phyloP scores from a whole-genome alignment of 225 moss, liverwort and hornwort genomes.

The Sphagnum tenellum region DNA sequence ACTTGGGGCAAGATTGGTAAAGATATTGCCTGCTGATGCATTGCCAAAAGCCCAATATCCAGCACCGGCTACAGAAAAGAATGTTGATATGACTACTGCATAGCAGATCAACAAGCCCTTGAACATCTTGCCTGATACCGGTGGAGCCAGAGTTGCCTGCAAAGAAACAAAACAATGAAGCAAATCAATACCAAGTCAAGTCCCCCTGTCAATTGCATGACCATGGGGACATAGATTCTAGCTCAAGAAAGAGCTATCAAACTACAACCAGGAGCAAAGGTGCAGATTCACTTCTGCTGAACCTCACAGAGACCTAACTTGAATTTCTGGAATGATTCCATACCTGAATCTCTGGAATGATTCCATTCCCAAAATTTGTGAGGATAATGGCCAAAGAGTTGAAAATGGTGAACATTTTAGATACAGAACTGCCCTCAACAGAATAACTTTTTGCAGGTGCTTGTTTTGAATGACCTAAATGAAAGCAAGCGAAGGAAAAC shows the following conservation, averaged over 20 bases:
- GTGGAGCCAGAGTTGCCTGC: constrained; percentile 47
- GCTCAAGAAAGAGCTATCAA: not conserved
- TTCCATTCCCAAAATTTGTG: constrained; percentile 45
- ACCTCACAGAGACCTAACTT: no score
- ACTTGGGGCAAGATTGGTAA: constrained; percentile 34
- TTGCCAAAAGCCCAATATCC: constrained; percentile 49
- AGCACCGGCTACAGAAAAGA: constrained; percentile 21
- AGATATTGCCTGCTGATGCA: constrained; percentile 32
- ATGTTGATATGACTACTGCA: constrained; percentile 10
- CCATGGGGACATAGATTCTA: no score
- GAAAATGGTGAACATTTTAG: constrained; percentile 40
- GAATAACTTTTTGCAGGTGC: constrained; percentile 40
- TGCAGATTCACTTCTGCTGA: no score
- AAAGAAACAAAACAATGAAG: not conserved
- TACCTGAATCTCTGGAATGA: constrained; percentile 49
- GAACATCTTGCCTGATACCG: constrained; percentile 46
- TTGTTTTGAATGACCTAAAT: constrained; percentile 33
- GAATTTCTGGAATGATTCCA: not conserved
- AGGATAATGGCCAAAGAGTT: constrained; percentile 42
- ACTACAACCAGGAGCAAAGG: no score
- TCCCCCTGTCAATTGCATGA: not conserved
- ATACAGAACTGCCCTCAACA: constrained; percentile 17
- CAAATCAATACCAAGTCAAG: not conserved
- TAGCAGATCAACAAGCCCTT: constrained; percentile 44
- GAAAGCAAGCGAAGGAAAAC: not conserved